A percentile compares a stretch with the other conserved stretches of the same genome.
Evolutionary conservation across 345 rosid species (phyloP).

Genomic region (Boechera divaricarpa): DNA sequence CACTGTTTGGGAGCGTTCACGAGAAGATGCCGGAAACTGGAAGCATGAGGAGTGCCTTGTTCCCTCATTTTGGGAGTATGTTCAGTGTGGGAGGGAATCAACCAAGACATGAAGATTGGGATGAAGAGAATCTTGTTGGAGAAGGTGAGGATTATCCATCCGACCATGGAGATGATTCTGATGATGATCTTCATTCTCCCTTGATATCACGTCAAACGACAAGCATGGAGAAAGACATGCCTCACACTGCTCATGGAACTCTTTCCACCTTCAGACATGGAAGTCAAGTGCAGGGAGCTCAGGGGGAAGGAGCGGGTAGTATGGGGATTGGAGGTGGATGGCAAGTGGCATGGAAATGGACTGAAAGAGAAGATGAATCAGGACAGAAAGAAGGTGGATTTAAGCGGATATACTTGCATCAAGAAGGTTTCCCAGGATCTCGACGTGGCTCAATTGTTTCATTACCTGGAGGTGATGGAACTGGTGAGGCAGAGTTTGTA

Average conservation of each 20-base stretch:
- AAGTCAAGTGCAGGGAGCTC: conserved; percentile 60
- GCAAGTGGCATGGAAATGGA: conserved; percentile 99
- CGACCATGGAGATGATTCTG: conserved; percentile 72
- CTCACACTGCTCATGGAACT: conserved; percentile 56
- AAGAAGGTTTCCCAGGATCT: conserved; percentile 69
- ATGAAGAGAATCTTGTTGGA: conserved; percentile 72
- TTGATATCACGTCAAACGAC: conserved; percentile 92
- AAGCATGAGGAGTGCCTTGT: conserved; percentile 90
- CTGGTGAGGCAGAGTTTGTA: conserved; percentile 60
- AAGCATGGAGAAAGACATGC: conserved; percentile 71
- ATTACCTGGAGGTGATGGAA: conserved; percentile 59
- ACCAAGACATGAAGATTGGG: conserved; percentile 77
- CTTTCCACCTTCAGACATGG: conserved; percentile 66
- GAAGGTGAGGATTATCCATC: conserved; percentile 76
- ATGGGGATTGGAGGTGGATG: conserved; percentile 94
- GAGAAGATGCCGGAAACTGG: conserved; percentile 81
- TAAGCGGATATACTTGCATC: conserved; percentile 81
- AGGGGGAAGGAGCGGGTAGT: conserved; percentile 58
- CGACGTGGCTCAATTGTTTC: conserved; percentile 76
- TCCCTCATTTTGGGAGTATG: conserved; percentile 97
- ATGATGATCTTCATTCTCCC: conserved; percentile 82
- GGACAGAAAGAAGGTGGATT: conserved; percentile 87
- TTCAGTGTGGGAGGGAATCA: conserved; percentile 91
- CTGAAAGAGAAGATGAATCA: conserved; percentile 69
- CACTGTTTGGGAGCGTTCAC: conserved; percentile 86